phyloP scores from a whole-genome alignment of 2,329 filamentous ascomycete species.

The Cadophora sp. region DNA sequence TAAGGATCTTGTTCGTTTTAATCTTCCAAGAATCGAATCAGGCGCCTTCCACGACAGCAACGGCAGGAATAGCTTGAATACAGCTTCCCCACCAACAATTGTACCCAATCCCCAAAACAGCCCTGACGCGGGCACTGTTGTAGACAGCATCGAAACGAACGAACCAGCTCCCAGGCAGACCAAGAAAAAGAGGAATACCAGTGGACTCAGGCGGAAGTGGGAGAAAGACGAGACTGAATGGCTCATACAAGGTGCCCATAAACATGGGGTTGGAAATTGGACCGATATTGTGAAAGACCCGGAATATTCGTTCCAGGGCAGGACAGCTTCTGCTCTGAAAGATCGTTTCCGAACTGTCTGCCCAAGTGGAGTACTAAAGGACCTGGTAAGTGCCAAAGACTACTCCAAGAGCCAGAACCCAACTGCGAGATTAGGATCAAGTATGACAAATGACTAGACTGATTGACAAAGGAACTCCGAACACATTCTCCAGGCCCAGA shows the following conservation, averaged over 20 bases:
- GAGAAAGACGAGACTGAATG: constrained; percentile 70
- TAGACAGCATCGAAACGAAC: not conserved
- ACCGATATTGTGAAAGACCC: constrained; percentile 67
- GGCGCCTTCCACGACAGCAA: constrained; percentile 56
- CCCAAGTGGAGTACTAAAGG: constrained; percentile 58
- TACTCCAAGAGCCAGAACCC: constrained; percentile 44
- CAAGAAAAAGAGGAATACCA: constrained; percentile 51
- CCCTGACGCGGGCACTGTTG: not conserved
- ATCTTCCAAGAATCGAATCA: constrained; percentile 8
- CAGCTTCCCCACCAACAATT: constrained; percentile 34
- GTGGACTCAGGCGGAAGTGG: constrained; percentile 64
- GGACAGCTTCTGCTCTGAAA: constrained; percentile 68
- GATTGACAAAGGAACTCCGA: constrained; percentile 48
- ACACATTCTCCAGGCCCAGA: constrained; percentile 19
- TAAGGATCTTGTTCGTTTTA: constrained; percentile 45
- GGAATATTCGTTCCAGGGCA: constrained; percentile 57
- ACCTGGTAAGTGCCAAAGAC: constrained; percentile 16
- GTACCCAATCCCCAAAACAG: constrained; percentile 22
- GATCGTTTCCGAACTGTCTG: constrained; percentile 72
- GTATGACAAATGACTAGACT: constrained; percentile 57
- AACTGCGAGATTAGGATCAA: constrained; percentile 48
- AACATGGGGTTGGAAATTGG: constrained; percentile 71
- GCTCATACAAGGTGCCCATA: constrained; percentile 65
- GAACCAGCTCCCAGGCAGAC: not conserved
- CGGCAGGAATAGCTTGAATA: constrained; percentile 47